Percentiles rank a stretch among this genome's conserved stretches.
phyloP scores from a whole-genome alignment of 78 protist species.

The Dictyostelium capitatum region DNA sequence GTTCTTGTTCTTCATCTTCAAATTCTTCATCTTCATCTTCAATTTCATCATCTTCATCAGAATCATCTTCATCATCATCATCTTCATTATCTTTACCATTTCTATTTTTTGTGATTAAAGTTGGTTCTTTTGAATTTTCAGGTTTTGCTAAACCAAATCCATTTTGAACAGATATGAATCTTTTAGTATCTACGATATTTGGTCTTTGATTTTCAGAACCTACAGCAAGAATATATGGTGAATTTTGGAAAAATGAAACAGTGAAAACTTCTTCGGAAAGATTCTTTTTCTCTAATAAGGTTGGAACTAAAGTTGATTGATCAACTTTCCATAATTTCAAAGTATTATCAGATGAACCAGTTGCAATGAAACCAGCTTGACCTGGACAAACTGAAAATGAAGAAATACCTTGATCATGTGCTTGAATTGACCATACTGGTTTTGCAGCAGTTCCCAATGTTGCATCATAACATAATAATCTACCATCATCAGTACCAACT shows the following conservation, averaged over 20 bases:
- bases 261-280: slow-evolving; percentile 59
- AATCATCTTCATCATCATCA: slow-evolving; percentile 55
- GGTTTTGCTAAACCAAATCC: slow-evolving; percentile 41
- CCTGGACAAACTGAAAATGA: slow-evolving; percentile 48
- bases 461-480: slow-evolving; percentile 75
- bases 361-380: slow-evolving; percentile 59
- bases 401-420: slow-evolving; percentile 50
- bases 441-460: slow-evolving; percentile 44
- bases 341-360: slow-evolving; percentile 63
- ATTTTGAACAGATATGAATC: slow-evolving; percentile 59
- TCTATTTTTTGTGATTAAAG: background rate
- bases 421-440: slow-evolving; percentile 80
- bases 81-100: background rate
- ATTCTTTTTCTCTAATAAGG: slow-evolving; percentile 15
- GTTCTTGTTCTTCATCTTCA: slow-evolving; percentile 15
- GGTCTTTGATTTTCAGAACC: slow-evolving; percentile 63
- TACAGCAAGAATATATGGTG: slow-evolving; percentile 54
- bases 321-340: slow-evolving; percentile 62
- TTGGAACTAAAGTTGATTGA: background rate
- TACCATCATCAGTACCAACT: slow-evolving; percentile 81
- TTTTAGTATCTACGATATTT: slow-evolving; percentile 50
- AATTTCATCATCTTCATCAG: slow-evolving; percentile 4
- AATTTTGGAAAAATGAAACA: slow-evolving; percentile 42
- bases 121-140: slow-evolving; percentile 48
- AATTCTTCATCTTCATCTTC: background rate